Base-by-base conservation (phyloP, 2,329 filamentous ascomycete species). In the Exophiala sp. region DNA sequence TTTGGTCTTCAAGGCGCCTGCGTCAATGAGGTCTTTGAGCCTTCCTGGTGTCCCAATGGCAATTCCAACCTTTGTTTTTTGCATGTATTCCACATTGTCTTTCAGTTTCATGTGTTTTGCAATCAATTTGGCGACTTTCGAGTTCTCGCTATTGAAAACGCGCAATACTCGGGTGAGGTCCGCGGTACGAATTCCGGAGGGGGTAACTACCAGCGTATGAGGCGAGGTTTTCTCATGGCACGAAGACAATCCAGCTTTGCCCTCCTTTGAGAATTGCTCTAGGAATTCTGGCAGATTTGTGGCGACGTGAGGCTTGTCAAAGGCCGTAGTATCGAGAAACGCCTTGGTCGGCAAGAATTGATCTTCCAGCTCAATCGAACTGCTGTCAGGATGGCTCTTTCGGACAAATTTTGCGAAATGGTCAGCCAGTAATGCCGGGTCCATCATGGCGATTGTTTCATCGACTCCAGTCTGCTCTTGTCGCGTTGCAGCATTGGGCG, bases 81-180 rank as follows among this genome's bases (percentile, higher is more conserved):
- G 77, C 35, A 95, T 80, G 64, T 86, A 86, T 52, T 84, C 76
- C 45, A 90, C 81, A 27, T 90, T 86, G 62, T 97, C 91, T 46
- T 87, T 80, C 9, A 98, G 70, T 70, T 98, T 98, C 73, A 98
- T 95, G 67, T 98, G 93, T 68, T 98, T 98, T 24, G 93, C 91
- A 68, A 98, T 98, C 65, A 98, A 74, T 68, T 98, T 98, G 1
- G 87, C 86, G 1, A 98, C 83, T 39, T 80, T 78, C 43, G 78
- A 81, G 7, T 88, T 82, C 66, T 93, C 37, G 14, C 27, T 55
- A 30, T 48, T 51, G 42, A 60, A 57, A 30, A 50, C 39, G 18
- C 52, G 10, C 14, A 60, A 67, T 37, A 71, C 45, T 45, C 56
- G 50, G 85, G 86, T 83, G 40, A 96, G 70, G 63, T 97, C 87